These are phyloP conservation scores for Coemansia pectinata DNA, from an alignment of 192 early-diverging fungal genomes.

Conservation along the genomic window DNA sequence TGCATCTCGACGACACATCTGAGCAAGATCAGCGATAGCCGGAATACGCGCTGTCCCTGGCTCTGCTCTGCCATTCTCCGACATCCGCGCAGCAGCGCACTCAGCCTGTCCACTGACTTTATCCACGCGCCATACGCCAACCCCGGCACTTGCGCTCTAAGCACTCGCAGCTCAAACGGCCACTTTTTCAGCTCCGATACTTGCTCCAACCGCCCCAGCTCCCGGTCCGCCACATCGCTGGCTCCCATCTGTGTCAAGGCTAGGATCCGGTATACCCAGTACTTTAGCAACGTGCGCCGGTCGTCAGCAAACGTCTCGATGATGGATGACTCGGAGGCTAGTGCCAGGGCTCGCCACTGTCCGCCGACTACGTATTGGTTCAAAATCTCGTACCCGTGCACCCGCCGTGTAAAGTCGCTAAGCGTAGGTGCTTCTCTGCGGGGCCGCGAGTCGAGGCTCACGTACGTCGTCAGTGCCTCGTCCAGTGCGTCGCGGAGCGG, in stretches of 20 bases:
- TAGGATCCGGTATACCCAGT: constrained; percentile 39
- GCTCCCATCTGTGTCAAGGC: constrained; percentile 19
- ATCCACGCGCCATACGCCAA: constrained; percentile 14
- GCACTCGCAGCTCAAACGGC: constrained; percentile 48
- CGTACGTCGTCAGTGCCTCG: constrained; percentile 23
- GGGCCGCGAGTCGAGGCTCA: constrained; percentile 24
- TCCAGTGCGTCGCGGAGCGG: constrained; percentile 35
- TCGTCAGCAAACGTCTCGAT: constrained; percentile 9
- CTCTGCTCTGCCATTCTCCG: constrained; percentile 3
- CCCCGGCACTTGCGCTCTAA: constrained; percentile 31
- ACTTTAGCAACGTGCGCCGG: constrained; percentile 8
- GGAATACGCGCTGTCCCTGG: constrained; percentile 16
- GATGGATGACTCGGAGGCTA: constrained; percentile 32
- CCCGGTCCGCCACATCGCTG: constrained; percentile 10
- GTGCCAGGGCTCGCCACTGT: constrained; percentile 44
- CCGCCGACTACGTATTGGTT: constrained; percentile 38
- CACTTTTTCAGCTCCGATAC: constrained; percentile 16
- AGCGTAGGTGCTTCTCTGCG: constrained; percentile 24
- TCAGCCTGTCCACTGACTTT: constrained; percentile 15
- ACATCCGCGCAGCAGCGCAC: constrained; percentile 30
- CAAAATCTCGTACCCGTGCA: constrained; percentile 35
- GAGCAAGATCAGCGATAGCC: constrained; percentile 21
- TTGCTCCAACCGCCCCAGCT: constrained; percentile 21
- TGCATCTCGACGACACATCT: constrained; percentile 12
- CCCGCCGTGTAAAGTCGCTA: constrained; percentile 15